phyloP scores from a whole-genome alignment of 768 basidiomycete species.

The Cystobasidium onofrii region DNA sequence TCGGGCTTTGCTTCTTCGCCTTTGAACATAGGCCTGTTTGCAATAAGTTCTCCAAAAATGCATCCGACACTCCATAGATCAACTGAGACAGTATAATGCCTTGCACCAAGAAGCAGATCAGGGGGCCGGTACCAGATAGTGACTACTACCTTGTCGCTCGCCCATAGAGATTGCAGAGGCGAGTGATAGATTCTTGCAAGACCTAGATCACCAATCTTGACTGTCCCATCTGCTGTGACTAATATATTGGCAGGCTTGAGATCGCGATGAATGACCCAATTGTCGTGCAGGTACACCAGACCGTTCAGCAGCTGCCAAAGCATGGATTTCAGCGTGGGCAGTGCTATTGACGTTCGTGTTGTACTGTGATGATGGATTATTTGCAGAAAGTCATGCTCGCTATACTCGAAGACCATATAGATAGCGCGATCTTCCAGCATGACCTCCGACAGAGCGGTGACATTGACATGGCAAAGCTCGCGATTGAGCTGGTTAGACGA shows the following conservation, averaged over 20 bases:
- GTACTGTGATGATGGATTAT: conserved; percentile 97
- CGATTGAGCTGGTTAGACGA: conserved; percentile 60
- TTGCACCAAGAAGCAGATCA: conserved; percentile 87
- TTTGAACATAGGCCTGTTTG: conserved; percentile 91
- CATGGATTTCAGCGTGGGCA: conserved; percentile 78
- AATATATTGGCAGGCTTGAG: conserved; percentile 98
- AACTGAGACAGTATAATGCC: conserved; percentile 93
- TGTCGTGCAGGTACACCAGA: conserved; percentile 84
- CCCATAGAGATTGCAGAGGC: conserved; percentile 81
- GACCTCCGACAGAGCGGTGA: conserved; percentile 84
- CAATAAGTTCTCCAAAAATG: conserved; percentile 90
- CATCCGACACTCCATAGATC: conserved; percentile 97
- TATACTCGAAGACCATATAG: conserved; percentile 99
- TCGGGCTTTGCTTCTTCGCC: conserved; percentile 98
- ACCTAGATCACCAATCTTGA: conserved; percentile 98
- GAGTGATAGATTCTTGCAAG: conserved; percentile 83
- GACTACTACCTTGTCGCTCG: conserved; percentile 95
- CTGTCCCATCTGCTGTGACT: conserved; percentile 74
- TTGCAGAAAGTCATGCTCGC: conserved; percentile 99
- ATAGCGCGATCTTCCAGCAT: conserved; percentile 97
- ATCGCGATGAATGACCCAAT: conserved; percentile 91
- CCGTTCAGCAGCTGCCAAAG: conserved; percentile 92
- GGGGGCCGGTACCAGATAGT: conserved; percentile 99
- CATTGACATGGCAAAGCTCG: conserved; percentile 81
- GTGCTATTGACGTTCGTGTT: conserved; percentile 65